Percentiles rank a stretch among this genome's conserved stretches.
These are phyloP conservation scores for Aspergillus sp. DNA, from an alignment of 2,329 filamentous ascomycete species.

Conservation along the genomic window DNA sequence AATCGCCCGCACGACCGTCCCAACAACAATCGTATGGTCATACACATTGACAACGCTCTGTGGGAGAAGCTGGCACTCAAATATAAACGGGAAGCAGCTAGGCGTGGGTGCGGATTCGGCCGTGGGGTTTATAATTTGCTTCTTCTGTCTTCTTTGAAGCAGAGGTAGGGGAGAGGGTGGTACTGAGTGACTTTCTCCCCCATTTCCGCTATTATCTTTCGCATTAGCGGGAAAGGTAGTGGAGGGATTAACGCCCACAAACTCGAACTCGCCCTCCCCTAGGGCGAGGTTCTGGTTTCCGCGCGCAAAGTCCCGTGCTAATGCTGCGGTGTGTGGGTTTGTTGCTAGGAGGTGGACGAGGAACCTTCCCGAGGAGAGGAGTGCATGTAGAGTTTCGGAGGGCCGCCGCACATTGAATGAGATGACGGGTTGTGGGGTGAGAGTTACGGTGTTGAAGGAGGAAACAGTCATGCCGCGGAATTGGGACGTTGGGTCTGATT, in stretches of 20 bases:
- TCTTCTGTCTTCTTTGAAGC: conserved; percentile 17
- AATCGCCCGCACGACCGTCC: conserved; percentile 34
- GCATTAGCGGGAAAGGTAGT: background rate
- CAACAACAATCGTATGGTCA: conserved; percentile 43
- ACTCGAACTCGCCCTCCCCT: conserved; percentile 31
- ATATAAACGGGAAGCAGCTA: conserved; percentile 38
- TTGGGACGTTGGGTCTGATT: background rate
- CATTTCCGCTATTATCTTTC: background rate
- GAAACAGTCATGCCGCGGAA: conserved; percentile 60
- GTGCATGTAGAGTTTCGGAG: conserved; percentile 56
- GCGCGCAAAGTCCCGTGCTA: conserved; percentile 41
- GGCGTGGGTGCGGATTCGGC: background rate
- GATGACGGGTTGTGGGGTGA: conserved; percentile 56
- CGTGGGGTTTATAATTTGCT: background rate
- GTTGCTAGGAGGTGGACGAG: conserved; percentile 53
- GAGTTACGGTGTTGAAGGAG: conserved; percentile 60
- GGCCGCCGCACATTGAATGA: conserved; percentile 62
- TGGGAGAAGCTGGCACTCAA: conserved; percentile 40
- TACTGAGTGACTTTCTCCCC: background rate
- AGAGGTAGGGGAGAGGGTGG: conserved; percentile 26
- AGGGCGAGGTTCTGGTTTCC: conserved; percentile 39
- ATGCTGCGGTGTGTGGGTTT: conserved; percentile 28
- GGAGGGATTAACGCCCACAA: conserved; percentile 16
- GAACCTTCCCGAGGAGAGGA: conserved; percentile 47
- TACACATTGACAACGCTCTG: conserved; percentile 35